Conservation (phyloP, 495 filamentous ascomycete genomes). For the Aspergillus nanangensis region DNA sequence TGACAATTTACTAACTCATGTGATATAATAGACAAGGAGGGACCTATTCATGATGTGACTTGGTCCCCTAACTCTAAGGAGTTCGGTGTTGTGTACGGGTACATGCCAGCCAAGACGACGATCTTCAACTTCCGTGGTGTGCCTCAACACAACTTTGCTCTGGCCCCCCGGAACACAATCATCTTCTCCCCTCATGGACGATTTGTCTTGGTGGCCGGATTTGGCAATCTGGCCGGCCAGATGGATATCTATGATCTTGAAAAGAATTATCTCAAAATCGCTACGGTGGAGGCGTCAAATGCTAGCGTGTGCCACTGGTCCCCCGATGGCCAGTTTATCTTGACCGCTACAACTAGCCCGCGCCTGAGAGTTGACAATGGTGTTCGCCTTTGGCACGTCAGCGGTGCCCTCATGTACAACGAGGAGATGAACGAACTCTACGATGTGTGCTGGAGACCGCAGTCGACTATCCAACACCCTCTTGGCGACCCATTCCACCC, state of each 20-base stretch:
- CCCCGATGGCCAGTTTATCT: slow-evolving; percentile 88
- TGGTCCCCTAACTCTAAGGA: slow-evolving; percentile 97
- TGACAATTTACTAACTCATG: slow-evolving; percentile 5
- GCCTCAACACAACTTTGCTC: slow-evolving; percentile 72
- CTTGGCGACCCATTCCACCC: slow-evolving; percentile 70
- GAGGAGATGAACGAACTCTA: slow-evolving; percentile 93
- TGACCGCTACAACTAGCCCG: slow-evolving; percentile 94
- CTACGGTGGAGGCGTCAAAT: slow-evolving; percentile 93
- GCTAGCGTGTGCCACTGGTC: slow-evolving; percentile 95
- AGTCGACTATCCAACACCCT: slow-evolving; percentile 53
- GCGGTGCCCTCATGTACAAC: slow-evolving; percentile 87
- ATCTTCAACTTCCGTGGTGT: slow-evolving; percentile 89
- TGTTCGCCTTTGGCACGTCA: slow-evolving; percentile 90
- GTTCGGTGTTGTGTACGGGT: slow-evolving; percentile 95
- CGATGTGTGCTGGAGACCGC: slow-evolving; percentile 85
- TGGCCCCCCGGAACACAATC: slow-evolving; percentile 90
- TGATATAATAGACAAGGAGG: slow-evolving; percentile 73
- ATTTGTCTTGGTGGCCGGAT: slow-evolving; percentile 90
- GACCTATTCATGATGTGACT: slow-evolving; percentile 95
- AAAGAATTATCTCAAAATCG: slow-evolving; percentile 83
- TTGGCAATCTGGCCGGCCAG: slow-evolving; percentile 94
- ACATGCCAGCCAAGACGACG: slow-evolving; percentile 95
- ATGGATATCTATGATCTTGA: slow-evolving; percentile 97
- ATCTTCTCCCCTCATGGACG: slow-evolving; percentile 90
- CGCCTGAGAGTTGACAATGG: slow-evolving; percentile 95